Evolutionary conservation across 1,284 basidiomycete species (phyloP).

Genomic region (Sutorius eximius): DNA sequence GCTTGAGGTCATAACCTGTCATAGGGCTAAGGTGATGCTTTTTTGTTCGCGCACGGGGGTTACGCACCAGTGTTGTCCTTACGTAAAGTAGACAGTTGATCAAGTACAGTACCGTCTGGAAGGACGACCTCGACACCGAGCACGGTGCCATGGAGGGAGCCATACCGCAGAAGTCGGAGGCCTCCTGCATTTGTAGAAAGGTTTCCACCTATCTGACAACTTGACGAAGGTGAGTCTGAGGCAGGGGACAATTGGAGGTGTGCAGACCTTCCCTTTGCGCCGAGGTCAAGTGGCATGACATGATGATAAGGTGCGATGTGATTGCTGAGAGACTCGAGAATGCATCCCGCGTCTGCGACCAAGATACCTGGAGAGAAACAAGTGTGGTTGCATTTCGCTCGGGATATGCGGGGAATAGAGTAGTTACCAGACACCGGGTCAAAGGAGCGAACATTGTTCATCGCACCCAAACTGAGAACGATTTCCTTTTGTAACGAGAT

Average conservation of each 20-base stretch:
- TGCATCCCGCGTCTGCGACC: constrained; percentile 88
- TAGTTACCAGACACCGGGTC: constrained; percentile 83
- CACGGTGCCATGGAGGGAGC: constrained; percentile 93
- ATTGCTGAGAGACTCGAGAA: constrained; percentile 90
- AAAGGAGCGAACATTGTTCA: constrained; percentile 88
- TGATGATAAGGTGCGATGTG: constrained; percentile 87
- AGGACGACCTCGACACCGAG: constrained; percentile 97
- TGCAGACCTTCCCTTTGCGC: constrained; percentile 91
- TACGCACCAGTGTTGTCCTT: constrained; percentile 95
- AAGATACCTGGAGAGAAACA: constrained; percentile 53
- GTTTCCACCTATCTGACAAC: constrained; percentile 98
- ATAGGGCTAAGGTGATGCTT: not conserved
- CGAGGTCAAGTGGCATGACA: constrained; percentile 97
- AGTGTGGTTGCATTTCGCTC: constrained; percentile 3
- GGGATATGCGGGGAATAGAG: constrained; percentile 10
- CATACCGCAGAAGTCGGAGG: constrained; percentile 90
- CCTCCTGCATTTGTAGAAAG: constrained; percentile 98
- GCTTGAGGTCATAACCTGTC: constrained; percentile 96
- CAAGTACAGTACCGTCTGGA: constrained; percentile 93
- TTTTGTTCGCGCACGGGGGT: not conserved
- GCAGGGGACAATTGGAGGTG: not conserved
- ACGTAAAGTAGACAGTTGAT: constrained; percentile 80
- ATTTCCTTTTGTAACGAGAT: constrained; percentile 91
- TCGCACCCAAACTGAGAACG: constrained; percentile 79
- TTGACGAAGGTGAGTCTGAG: constrained; percentile 32